phyloP scores from a whole-genome alignment of 805 yeast species.

The Suhomyces faveliae region DNA sequence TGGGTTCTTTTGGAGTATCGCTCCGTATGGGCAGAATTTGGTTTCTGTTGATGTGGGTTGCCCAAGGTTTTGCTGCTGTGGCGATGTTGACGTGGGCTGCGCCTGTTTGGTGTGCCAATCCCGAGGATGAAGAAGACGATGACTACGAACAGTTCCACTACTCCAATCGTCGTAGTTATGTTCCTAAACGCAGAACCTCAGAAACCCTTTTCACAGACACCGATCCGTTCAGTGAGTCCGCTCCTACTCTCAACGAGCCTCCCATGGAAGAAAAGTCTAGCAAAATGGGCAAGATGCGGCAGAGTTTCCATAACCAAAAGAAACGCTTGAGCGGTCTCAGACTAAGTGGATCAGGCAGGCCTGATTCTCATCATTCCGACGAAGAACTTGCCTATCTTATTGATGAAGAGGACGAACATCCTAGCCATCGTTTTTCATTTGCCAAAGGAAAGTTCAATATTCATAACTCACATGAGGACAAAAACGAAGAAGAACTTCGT shows the following conservation, averaged over 20 bases:
- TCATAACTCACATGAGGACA: slow-evolving; percentile 9
- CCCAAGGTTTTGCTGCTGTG: slow-evolving; percentile 22
- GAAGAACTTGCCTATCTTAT: slow-evolving; percentile 1
- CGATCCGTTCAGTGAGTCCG: neutral
- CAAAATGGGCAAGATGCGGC: slow-evolving; percentile 1
- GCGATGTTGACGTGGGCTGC: slow-evolving; percentile 35
- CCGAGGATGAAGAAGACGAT: slow-evolving; percentile 29
- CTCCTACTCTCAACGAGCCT: neutral
- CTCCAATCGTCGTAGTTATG: neutral
- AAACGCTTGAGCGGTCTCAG: slow-evolving; percentile 3
- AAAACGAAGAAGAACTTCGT: slow-evolving; percentile 31
- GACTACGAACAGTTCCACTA: slow-evolving; percentile 14
- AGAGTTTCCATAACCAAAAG: slow-evolving; percentile 1
- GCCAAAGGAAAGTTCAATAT: slow-evolving; percentile 5
- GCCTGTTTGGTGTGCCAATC: slow-evolving; percentile 54
- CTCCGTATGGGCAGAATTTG: slow-evolving; percentile 43
- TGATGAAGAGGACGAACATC: slow-evolving; percentile 1
- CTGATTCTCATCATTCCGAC: neutral
- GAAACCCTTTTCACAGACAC: neutral
- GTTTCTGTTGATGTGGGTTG: slow-evolving; percentile 42
- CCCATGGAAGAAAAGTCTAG: slow-evolving; percentile 4
- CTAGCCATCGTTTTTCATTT: slow-evolving; percentile 1
- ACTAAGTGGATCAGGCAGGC: neutral
- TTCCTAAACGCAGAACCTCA: neutral
- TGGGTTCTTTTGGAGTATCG: slow-evolving; percentile 48